Evolutionary conservation across 208 protist genomes (phyloP).

Genomic region (Trypanosoma congolense): DNA sequence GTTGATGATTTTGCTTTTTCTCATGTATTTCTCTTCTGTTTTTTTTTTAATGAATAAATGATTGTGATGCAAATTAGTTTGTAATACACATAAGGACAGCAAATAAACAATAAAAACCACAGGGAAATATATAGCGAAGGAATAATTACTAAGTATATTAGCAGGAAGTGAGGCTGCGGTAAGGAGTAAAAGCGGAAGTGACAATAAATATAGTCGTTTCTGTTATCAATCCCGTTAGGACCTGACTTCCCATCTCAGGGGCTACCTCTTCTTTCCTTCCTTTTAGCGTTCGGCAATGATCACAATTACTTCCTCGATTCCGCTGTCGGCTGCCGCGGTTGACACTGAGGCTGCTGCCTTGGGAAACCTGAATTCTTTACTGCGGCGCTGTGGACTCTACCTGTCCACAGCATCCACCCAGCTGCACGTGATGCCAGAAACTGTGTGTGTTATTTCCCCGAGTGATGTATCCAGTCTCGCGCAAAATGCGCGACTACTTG

Average conservation of each 20-base stretch:
- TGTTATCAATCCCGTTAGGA: no score
- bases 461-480: slow-evolving; percentile 36
- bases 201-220: no score
- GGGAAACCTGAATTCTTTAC: slow-evolving; percentile 31
- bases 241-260: no score
- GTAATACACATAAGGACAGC: no score
- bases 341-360: slow-evolving; percentile 18
- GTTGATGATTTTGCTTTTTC: slow-evolving; percentile 4
- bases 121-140: no score
- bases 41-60: no score
- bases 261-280: no score
- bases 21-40: slow-evolving; percentile 21
- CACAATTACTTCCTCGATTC: no score
- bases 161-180: background rate
- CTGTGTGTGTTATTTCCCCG: slow-evolving; percentile 38
- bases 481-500: slow-evolving; percentile 32
- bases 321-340: background rate
- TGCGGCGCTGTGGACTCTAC: slow-evolving; percentile 41
- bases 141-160: slow-evolving; percentile 20
- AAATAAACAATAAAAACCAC: no score
- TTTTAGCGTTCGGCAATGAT: no score
- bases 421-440: slow-evolving; percentile 52
- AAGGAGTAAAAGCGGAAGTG: background rate
- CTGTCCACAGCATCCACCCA: slow-evolving; percentile 42
- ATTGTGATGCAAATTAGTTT: no score